Base-by-base conservation (phyloP, 345 rosid species). In the Syzygium jambos region DNA sequence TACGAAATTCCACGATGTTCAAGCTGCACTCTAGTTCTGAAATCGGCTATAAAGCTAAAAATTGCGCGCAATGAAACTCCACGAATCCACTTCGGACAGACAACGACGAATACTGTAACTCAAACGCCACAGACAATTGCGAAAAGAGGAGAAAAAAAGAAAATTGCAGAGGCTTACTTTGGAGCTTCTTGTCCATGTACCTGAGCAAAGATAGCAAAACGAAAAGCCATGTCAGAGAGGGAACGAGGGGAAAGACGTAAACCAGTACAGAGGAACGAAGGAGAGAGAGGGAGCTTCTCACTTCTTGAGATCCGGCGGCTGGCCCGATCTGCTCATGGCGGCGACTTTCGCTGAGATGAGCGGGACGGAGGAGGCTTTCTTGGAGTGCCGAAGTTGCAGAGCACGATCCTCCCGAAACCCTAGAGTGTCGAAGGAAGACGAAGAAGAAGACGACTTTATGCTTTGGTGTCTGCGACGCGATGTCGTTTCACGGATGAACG, bases 261-360 rank as follows among this genome's bases (percentile, higher is more conserved):
- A 73, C 3, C 16, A 11, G 43, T 5, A 34, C 61, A 25, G 38
- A 51, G 25, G 10, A 54, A n/a, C 6, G 54, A 52, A n/a, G 51
- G 13, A 51, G 19, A 29, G 59, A 51, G 56, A 12, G 51, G 23
- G 63, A 38, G 84, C 14, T n/a, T 41, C 89, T 77, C n/a, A 89
- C 90, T 89, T 89, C 87, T 89, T 89, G 85, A 89, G 85, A 87
- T 89, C 90, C 51, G 90, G 90, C 8, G 90, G 90, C 85, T 89
- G 90, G 16, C 90, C 90, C n/a, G 90, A 89, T 85, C 90, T 89
- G 90, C 90, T 89, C 90, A 89, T 89, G 83, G 83, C 73, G 73
- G 13, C 85, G 87, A 56, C 23, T 41, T 73, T 38, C 4, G 80
- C 25, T 19, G 80, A 11, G 80, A 73, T 2, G 15, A 41, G 49